Percentiles rank a stretch among this genome's conserved stretches.
These are phyloP conservation scores for Draba incana DNA, from an alignment of 345 rosid species.

Conservation along the genomic window DNA sequence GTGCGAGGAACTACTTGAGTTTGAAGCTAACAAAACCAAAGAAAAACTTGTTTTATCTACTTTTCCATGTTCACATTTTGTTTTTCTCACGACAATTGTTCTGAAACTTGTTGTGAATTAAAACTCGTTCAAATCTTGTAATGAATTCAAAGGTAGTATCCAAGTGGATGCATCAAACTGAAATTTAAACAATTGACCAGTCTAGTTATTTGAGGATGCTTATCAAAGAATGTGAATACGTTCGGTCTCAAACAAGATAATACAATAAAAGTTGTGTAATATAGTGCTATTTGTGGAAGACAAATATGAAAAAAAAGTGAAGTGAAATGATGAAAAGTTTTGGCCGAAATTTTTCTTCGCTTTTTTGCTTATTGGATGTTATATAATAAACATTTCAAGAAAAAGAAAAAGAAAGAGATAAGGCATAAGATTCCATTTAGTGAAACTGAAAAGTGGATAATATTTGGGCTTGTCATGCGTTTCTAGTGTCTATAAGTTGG, in stretches of 20 bases:
- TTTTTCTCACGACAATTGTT: background rate
- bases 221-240: background rate
- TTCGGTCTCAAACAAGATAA: constrained; percentile 7
- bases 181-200: no score
- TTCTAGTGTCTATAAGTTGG: constrained; percentile 37
- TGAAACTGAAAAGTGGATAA: constrained; percentile 42
- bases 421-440: constrained; percentile 45
- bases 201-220: background rate
- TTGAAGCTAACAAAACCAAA: constrained; percentile 23
- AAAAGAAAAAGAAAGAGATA: constrained; percentile 35
- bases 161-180: background rate
- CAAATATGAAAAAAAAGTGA: background rate
- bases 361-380: constrained; percentile 20
- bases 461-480: constrained; percentile 41
- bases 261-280: background rate
- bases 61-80: constrained; percentile 12
- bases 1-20: constrained; percentile 16
- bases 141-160: background rate
- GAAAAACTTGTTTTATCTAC: constrained; percentile 1
- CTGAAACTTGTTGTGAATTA: background rate
- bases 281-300: constrained; percentile 5
- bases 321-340: constrained; percentile 28
- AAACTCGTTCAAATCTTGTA: background rate
- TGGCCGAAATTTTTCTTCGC: constrained; percentile 1
- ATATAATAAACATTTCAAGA: constrained; percentile 16